A percentile compares a stretch with the other conserved stretches of the same genome.
phyloP scores from a whole-genome alignment of 345 rosid species.

The Hibiscus mutabilis region DNA sequence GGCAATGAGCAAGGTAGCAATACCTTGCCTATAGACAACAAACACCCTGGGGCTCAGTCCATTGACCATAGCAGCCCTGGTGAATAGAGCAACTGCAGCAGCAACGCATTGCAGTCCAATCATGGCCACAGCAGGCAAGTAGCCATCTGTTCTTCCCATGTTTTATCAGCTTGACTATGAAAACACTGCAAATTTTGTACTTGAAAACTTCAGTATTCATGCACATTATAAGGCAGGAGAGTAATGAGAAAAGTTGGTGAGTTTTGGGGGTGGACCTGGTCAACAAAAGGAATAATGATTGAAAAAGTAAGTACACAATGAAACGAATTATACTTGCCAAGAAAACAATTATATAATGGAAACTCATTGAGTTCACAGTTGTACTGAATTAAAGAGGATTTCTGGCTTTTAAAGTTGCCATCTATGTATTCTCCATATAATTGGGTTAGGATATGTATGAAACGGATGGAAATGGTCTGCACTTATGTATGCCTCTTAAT shows the following conservation, averaged over 20 bases:
- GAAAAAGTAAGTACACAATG: too few relatives aligned
- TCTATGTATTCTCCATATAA: too few relatives aligned
- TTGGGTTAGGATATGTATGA: too few relatives aligned
- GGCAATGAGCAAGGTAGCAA: slow-evolving; percentile 27
- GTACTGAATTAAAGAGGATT: too few relatives aligned
- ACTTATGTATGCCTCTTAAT: too few relatives aligned
- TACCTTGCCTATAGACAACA: slow-evolving; percentile 28
- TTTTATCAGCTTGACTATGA: not conserved
- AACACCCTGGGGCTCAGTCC: slow-evolving; percentile 30
- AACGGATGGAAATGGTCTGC: too few relatives aligned
- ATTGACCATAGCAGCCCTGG: slow-evolving; percentile 24
- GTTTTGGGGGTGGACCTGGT: not conserved
- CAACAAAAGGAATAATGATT: too few relatives aligned
- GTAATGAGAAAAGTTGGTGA: not conserved
- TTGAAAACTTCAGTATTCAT: not conserved
- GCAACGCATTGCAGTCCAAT: slow-evolving; percentile 22
- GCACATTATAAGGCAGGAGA: not conserved
- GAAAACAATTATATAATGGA: too few relatives aligned
- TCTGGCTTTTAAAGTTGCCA: too few relatives aligned
- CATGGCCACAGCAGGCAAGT: slow-evolving; percentile 27
- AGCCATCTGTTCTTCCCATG: slow-evolving; percentile 16
- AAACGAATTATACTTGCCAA: too few relatives aligned
- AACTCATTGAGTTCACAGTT: too few relatives aligned
- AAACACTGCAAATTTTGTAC: not conserved
- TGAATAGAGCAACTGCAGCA: slow-evolving; percentile 27